Evolutionary conservation across 2,329 filamentous ascomycete genomes (phyloP).

Genomic region (Didymella pinodella): DNA sequence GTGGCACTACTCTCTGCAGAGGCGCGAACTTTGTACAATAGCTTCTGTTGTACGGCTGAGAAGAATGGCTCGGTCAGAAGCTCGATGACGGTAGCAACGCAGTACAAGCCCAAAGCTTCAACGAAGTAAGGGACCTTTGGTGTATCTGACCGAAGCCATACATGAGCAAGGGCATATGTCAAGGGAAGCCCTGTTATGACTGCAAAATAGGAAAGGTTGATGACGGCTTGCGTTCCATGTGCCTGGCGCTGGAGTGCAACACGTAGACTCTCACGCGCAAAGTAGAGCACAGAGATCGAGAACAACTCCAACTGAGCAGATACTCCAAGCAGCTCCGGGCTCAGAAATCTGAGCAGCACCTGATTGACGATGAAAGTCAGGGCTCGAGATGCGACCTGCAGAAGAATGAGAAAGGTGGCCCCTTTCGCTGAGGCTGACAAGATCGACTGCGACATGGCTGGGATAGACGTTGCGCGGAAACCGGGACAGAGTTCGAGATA

Average conservation of each 20-base stretch:
- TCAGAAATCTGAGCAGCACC: slow-evolving; percentile 84
- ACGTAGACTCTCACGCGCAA: slow-evolving; percentile 87
- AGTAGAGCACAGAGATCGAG: slow-evolving; percentile 91
- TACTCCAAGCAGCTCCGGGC: slow-evolving; percentile 82
- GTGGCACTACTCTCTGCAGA: slow-evolving; percentile 84
- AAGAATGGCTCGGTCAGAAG: slow-evolving; percentile 88
- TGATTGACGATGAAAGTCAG: slow-evolving; percentile 94
- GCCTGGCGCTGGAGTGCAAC: slow-evolving; percentile 86
- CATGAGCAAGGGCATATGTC: slow-evolving; percentile 68
- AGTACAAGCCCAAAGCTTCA: slow-evolving; percentile 63
- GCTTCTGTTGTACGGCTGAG: slow-evolving; percentile 81
- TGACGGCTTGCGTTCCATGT: slow-evolving; percentile 71
- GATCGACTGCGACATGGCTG: slow-evolving; percentile 45
- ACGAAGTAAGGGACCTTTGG: slow-evolving; percentile 69
- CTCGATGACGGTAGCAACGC: slow-evolving; percentile 71
- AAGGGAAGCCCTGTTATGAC: slow-evolving; percentile 72
- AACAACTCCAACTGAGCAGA: slow-evolving; percentile 92
- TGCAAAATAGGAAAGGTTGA: slow-evolving; percentile 88
- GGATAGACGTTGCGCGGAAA: slow-evolving; percentile 6
- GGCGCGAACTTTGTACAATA: slow-evolving; percentile 82
- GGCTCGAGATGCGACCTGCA: slow-evolving; percentile 86
- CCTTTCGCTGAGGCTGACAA: slow-evolving; percentile 67
- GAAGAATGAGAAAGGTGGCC: slow-evolving; percentile 83
- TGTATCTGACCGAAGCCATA: slow-evolving; percentile 68
- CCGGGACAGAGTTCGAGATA: slow-evolving; percentile 21